Evolutionary conservation across 768 basidiomycete species (phyloP), one percentile per base, ranked within the genome.

Genomic region (Dacryopinax primogenitus): DNA sequence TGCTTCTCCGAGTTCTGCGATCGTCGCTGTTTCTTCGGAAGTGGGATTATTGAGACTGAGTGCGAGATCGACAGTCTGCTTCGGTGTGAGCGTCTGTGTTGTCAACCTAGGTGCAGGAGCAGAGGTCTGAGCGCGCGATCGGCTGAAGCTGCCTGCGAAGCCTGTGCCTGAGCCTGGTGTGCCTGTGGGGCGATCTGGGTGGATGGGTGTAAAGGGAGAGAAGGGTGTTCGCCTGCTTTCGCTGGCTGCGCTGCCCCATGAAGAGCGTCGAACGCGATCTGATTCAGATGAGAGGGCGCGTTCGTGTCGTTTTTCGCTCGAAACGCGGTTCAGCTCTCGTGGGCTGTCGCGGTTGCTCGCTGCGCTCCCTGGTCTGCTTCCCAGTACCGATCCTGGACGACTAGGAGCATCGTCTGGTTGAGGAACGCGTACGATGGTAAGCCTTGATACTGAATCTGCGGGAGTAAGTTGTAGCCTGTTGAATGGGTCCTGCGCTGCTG

Each of bases 1-100:
- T 66, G 89, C 85, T 23, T 84, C 83, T 3, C 87, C 87, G 1
- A 92, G 80, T 0, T 83, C 84, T 0, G 87, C 88, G 72, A 91
- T 91, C 1, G 83, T 83, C 1, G 84, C 82, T 2, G 82, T 83
- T 0, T 77, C 1, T 66, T 61, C 35, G 4, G 65, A n/a, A 21
- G 65, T 35, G 34, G 13, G 34, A 18, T 34, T 26, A 26, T 28
- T n/a, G 30, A 30, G 18, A 13, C 69, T 35, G 65, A 67, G 61
- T 62, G 58, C 69, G 64, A 64, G 66, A 41, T 67, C 64, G 32
- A 33, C 62, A 65, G 51, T 58, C 26, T 39, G 61, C 28, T 35
- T 33, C 35, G 47, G 41, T 32, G 35, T 63, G 30, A 30, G 65
- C 15, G 39, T 36, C 23, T 33, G 30, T 39, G 30, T 65, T 2